Conservation (phyloP, 192 early-diverging fungal species). For the Coemansia sp. region DNA sequence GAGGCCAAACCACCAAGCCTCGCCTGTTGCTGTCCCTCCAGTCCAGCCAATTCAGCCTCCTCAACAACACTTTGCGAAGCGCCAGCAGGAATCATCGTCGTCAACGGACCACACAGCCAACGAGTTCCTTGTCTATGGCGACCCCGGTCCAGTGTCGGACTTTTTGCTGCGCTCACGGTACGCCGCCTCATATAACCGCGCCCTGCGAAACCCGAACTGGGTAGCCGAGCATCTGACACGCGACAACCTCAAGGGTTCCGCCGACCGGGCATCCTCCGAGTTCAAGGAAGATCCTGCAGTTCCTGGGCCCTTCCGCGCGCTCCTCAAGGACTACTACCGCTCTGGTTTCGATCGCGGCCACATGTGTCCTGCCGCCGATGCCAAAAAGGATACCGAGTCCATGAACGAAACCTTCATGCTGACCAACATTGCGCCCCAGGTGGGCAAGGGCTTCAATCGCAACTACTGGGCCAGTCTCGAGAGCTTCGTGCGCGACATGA, state of each 20-base stretch:
- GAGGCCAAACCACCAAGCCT: neutral
- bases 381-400: conserved; percentile 64
- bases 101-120: conserved; percentile 18
- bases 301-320: conserved; percentile 74
- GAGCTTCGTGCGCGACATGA: conserved; percentile 71
- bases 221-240: conserved; percentile 70
- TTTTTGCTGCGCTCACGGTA: conserved; percentile 67
- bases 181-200: conserved; percentile 75
- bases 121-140: conserved; percentile 44
- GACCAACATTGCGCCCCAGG: conserved; percentile 79
- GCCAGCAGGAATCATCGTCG: conserved; percentile 6
- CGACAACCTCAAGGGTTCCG: conserved; percentile 57
- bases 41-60: neutral
- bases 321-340: conserved; percentile 74
- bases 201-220: conserved; percentile 75
- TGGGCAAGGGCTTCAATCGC: conserved; percentile 86
- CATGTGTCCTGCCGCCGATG: conserved; percentile 89
- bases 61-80: neutral
- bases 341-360: conserved; percentile 92
- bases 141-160: conserved; percentile 75
- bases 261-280: conserved; percentile 58
- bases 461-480: conserved; percentile 93
- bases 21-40: neutral
- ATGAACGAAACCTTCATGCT: conserved; percentile 88
- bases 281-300: conserved; percentile 80